phyloP scores from a whole-genome alignment of 2,329 filamentous ascomycete genomes.

The Passalora sequoiae region DNA sequence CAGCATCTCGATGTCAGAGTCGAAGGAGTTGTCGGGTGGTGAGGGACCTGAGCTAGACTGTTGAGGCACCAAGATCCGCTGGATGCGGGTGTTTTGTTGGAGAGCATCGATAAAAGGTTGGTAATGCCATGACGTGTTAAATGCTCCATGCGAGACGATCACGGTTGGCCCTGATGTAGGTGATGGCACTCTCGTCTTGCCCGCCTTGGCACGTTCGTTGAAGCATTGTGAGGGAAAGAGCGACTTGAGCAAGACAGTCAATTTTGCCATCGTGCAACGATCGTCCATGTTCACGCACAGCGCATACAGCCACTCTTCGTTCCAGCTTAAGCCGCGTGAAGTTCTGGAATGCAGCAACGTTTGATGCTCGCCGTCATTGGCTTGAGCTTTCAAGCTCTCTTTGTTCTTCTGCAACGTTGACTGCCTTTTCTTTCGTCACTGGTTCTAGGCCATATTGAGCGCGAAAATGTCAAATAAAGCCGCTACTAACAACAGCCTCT shows the following conservation, averaged over 20 bases:
- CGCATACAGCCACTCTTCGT: too few species aligned
- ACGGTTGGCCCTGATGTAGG: constrained; percentile 3
- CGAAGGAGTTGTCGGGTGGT: constrained; percentile 13
- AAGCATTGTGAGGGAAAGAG: neutral
- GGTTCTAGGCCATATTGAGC: too few species aligned
- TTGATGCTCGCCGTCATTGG: neutral
- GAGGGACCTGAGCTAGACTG: constrained; percentile 12
- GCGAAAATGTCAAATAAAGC: too few species aligned
- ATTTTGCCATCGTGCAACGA: too few species aligned
- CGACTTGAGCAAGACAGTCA: neutral
- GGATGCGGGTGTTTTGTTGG: constrained; percentile 6
- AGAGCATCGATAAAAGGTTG: constrained; percentile 12
- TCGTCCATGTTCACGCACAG: neutral
- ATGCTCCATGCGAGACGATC: constrained; percentile 18
- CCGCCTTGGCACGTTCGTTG: neutral
- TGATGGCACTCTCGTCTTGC: neutral
- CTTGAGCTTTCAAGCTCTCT: constrained; percentile 1
- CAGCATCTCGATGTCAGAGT: constrained; percentile 10
- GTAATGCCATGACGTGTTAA: constrained; percentile 18
- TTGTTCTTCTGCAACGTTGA: too few species aligned
- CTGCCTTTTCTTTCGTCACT: neutral
- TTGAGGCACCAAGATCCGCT: constrained; percentile 10
- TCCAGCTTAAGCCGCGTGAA: neutral
- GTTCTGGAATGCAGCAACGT: neutral
- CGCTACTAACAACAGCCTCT: too few species aligned